Evolutionary conservation across 176 grass and related monocot genomes (phyloP).

Genomic region (Chloris gayana): DNA sequence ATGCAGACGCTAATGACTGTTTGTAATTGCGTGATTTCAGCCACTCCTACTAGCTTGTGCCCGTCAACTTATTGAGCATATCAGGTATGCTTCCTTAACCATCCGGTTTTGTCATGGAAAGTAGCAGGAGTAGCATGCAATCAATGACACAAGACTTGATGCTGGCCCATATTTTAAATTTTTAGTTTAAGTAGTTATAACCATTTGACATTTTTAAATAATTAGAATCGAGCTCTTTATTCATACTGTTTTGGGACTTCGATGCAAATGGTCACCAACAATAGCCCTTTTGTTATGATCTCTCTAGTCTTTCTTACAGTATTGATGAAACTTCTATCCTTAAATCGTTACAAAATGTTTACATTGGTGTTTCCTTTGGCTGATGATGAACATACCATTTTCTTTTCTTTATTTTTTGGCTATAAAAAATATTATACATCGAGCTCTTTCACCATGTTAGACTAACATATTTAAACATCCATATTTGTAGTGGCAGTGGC

Average conservation of each 20-base stretch:
- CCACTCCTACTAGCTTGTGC: constrained; percentile 77
- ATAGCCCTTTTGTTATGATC: neutral
- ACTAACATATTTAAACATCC: constrained; percentile 8
- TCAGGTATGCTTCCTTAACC: constrained; percentile 60
- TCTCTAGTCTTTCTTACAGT: neutral
- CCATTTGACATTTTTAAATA: constrained; percentile 1
- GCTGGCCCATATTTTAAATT: neutral
- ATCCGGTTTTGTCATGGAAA: neutral
- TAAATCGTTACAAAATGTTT: neutral
- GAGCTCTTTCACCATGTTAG: neutral
- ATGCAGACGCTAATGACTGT: constrained; percentile 18
- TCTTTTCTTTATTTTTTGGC: neutral
- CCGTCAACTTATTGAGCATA: constrained; percentile 89
- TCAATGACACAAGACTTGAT: neutral
- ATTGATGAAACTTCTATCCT: neutral
- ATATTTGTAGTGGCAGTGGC: constrained; percentile 54
- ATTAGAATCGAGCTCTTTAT: neutral
- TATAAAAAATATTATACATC: constrained; percentile 1
- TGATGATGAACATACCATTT: neutral
- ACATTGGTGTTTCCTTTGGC: neutral
- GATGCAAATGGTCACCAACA: constrained; percentile 3
- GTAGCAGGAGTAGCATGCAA: neutral
- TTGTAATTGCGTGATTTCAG: constrained; percentile 49
- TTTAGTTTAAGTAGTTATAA: constrained; percentile 3
- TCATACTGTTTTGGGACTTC: neutral